phyloP scores from a whole-genome alignment of 2,329 filamentous ascomycete genomes.

The Gnomoniopsis smithogilvyi region DNA sequence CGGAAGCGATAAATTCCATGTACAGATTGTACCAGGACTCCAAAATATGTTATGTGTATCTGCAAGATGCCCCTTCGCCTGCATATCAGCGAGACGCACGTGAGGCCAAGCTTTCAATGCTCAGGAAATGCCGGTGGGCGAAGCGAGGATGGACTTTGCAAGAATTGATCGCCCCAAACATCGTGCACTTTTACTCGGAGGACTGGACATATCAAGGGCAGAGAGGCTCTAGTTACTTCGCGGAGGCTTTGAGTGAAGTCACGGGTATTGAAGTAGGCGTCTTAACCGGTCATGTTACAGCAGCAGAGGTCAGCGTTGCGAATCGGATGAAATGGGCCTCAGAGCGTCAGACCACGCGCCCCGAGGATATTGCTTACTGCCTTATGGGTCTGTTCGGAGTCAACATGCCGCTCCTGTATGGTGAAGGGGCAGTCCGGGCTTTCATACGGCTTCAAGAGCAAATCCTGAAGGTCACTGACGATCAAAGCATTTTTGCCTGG shows the following conservation, averaged over 20 bases:
- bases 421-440: slow-evolving; percentile 20
- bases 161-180: too few relatives aligned
- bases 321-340: slow-evolving; percentile 21
- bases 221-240: too few relatives aligned
- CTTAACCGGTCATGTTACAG: not conserved
- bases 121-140: not conserved
- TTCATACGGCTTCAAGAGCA: too few relatives aligned
- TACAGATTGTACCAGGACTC: slow-evolving; percentile 19
- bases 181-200: too few relatives aligned
- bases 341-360: slow-evolving; percentile 12
- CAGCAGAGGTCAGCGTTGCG: slow-evolving; percentile 9
- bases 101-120: too few relatives aligned
- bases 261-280: slow-evolving; percentile 22
- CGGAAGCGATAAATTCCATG: slow-evolving; percentile 22
- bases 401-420: slow-evolving; percentile 21
- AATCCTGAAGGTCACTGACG: too few relatives aligned
- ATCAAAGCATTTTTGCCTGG: too few relatives aligned
- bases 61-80: not conserved
- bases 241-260: not conserved
- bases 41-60: slow-evolving; percentile 12
- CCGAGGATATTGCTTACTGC: slow-evolving; percentile 22
- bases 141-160: too few relatives aligned
- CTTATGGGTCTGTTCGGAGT: slow-evolving; percentile 21
- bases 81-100: not conserved
- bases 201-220: too few relatives aligned